Base-by-base conservation (phyloP, 75 land plant species). In the Selaginella tamariscina region DNA sequence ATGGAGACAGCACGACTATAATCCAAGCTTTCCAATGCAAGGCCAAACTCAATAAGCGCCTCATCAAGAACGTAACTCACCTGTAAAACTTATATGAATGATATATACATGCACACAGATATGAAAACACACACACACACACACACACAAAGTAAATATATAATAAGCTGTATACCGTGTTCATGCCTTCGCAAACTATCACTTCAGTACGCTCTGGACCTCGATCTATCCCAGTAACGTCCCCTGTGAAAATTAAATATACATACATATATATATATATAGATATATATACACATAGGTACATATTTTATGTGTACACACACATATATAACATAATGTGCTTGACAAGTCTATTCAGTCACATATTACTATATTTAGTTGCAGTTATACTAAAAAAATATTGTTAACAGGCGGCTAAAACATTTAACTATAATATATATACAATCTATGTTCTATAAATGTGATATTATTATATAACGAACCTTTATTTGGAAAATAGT, bases 401-500 rank as follows among this genome's bases (percentile, higher is more conserved):
- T n/a, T n/a, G n/a, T n/a, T n/a, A n/a, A n/a, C n/a, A n/a, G n/a
- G n/a, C n/a, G n/a, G n/a, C n/a, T n/a, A n/a, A n/a, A n/a, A n/a
- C n/a, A n/a, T 49, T 11, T 11, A 20, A 49, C 55, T 32, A 21
- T 29, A 29, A 11, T 2, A 15, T 24, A 65, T 31, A 8, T 24
- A 71, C 24, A 11, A 68, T 49, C 49, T 49, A 29, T 20, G 20
- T 22, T 15, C n/a, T 68, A 13, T 62, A 68, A 54, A 13, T 57
- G 24, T 11, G n/a, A n/a, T n/a, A n/a, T n/a, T n/a, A n/a, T n/a
- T n/a, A n/a, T n/a, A n/a, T 0, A 39, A 21, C 55, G 44, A n/a
- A 77, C 79, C 79, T 77, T 77, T 30, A 77, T 68, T 23, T 72
- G 75, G 31, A 77, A 77, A 23, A 64, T 69, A 33, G 79, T 77